These are phyloP conservation scores for Fusarium succisae DNA, from an alignment of 2,329 filamentous ascomycete species.

Conservation along the genomic window DNA sequence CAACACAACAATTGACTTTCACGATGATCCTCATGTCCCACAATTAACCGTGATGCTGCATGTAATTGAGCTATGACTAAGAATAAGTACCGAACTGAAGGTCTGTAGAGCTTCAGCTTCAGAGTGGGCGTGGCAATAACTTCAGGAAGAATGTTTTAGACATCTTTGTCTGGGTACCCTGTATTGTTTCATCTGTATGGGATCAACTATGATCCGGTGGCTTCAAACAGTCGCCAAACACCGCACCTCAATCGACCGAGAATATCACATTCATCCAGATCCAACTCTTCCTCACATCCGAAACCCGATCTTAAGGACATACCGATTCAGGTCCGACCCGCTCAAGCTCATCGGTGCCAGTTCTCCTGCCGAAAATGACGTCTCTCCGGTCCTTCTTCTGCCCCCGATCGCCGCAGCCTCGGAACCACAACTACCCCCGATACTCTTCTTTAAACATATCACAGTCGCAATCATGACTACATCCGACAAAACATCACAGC, in stretches of 20 bases:
- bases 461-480: constrained; percentile 14
- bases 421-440: constrained; percentile 27
- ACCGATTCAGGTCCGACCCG: constrained; percentile 5
- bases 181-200: neutral
- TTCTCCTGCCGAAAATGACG: constrained; percentile 36
- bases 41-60: neutral
- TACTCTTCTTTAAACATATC: constrained; percentile 33
- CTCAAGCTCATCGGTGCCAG: constrained; percentile 16
- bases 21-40: neutral
- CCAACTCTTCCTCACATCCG: neutral
- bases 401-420: neutral
- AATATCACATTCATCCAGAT: neutral
- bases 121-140: neutral
- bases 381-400: constrained; percentile 26
- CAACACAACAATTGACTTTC: neutral
- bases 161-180: neutral
- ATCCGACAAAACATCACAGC: neutral
- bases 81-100: neutral
- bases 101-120: neutral
- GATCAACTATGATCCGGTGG: neutral
- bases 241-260: neutral
- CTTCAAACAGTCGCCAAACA: neutral
- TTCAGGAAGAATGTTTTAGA: neutral
- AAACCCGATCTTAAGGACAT: neutral
- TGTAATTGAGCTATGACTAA: neutral